Conservation (phyloP, 345 rosid genomes). For the Camelina hispida region DNA sequence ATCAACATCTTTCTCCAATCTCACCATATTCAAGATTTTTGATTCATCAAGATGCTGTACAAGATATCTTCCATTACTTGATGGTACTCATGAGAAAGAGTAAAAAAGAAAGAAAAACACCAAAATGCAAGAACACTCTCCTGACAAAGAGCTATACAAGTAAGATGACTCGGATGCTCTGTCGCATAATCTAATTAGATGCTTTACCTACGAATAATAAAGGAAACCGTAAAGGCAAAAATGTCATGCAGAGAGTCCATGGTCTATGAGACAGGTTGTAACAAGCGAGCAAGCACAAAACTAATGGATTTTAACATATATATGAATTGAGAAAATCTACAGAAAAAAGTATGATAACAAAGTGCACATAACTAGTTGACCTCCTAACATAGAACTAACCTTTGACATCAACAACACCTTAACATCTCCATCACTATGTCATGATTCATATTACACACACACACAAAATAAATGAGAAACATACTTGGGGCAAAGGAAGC, state of each 20-base stretch:
- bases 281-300: not conserved
- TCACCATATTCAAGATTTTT: conserved; percentile 68
- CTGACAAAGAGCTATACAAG: not conserved
- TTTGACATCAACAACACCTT: conserved; percentile 13
- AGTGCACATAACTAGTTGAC: conserved; percentile 8
- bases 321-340: not conserved
- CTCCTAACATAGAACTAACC: conserved; percentile 17
- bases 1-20: conserved; percentile 86
- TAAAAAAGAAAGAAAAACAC: not conserved
- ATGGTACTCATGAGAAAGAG: not conserved
- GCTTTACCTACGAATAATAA: not conserved
- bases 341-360: not conserved
- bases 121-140: not conserved
- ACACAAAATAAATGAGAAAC: conserved; percentile 34
- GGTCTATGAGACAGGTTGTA: conserved; percentile 4
- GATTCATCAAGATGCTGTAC: conserved; percentile 87
- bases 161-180: conserved; percentile 7
- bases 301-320: not conserved
- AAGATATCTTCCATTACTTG: conserved; percentile 36
- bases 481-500: conserved; percentile 93
- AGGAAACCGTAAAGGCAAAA: not conserved
- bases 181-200: conserved; percentile 4
- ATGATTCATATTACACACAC: conserved; percentile 13
- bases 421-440: conserved; percentile 12
- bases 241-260: not conserved